phyloP scores from a whole-genome alignment of 2,329 filamentous ascomycete species.

The Reticulascus tulasneorum region DNA sequence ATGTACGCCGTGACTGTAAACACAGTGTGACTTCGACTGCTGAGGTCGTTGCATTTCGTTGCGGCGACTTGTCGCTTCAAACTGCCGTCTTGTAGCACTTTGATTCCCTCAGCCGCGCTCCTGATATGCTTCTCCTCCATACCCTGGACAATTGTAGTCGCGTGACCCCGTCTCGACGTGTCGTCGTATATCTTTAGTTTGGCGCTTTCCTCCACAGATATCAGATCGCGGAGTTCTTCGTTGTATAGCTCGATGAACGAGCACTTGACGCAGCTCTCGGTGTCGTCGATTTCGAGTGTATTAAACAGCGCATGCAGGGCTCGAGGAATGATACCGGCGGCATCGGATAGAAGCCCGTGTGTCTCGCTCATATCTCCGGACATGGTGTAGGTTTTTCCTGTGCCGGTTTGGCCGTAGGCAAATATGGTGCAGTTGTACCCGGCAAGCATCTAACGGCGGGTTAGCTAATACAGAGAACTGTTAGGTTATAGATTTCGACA shows the following conservation, averaged over 20 bases:
- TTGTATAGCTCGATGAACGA: conserved; percentile 99
- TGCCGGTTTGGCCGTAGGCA: conserved; percentile 96
- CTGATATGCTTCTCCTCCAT: conserved; percentile 97
- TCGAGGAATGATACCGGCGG: conserved; percentile 91
- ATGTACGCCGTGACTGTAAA: conserved; percentile 94
- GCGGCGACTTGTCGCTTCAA: conserved; percentile 96
- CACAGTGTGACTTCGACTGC: conserved; percentile 93
- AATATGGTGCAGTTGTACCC: conserved; percentile 99
- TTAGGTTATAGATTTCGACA: conserved; percentile 19
- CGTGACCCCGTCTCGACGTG: conserved; percentile 77
- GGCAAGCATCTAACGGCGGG: conserved; percentile 67
- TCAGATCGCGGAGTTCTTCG: conserved; percentile 87
- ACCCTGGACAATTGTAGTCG: conserved; percentile 85
- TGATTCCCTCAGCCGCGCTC: conserved; percentile 78
- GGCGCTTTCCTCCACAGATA: conserved; percentile 72
- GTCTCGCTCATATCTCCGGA: conserved; percentile 93
- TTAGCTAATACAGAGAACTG: conserved; percentile 2
- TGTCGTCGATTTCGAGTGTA: conserved; percentile 73
- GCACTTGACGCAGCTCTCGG: conserved; percentile 88
- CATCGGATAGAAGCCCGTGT: conserved; percentile 80
- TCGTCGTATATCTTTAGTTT: conserved; percentile 98
- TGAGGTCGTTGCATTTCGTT: conserved; percentile 99
- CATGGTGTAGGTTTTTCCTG: conserved; percentile 99
- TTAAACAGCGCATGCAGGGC: conserved; percentile 83
- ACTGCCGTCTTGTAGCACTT: conserved; percentile 82